A percentile compares a stretch with the other conserved stretches of the same genome.
phyloP scores from a whole-genome alignment of 2,329 filamentous ascomycete genomes.

The Trichoderma koningiopsis region DNA sequence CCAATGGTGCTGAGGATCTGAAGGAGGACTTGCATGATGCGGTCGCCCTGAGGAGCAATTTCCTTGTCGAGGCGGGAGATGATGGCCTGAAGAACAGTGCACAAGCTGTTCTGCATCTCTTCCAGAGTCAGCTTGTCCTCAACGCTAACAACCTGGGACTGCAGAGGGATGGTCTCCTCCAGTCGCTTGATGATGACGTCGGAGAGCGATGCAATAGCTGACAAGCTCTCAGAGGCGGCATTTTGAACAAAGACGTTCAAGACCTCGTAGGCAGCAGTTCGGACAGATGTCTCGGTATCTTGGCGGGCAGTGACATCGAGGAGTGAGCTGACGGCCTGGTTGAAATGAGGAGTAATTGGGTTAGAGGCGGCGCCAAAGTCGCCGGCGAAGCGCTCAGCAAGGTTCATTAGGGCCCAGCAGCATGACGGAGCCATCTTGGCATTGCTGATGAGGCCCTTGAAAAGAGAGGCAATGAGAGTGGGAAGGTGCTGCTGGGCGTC shows the following conservation, averaged over 20 bases:
- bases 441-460: constrained; percentile 84
- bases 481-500: constrained; percentile 82
- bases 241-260: constrained; percentile 93
- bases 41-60: constrained; percentile 84
- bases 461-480: constrained; percentile 82
- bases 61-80: constrained; percentile 89
- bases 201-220: constrained; percentile 77
- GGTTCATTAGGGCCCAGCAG: constrained; percentile 98
- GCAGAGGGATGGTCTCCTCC: constrained; percentile 85
- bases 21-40: constrained; percentile 88
- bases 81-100: constrained; percentile 88
- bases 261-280: constrained; percentile 96
- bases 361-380: constrained; percentile 78
- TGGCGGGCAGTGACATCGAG: constrained; percentile 80
- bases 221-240: constrained; percentile 81
- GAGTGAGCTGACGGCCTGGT: constrained; percentile 84
- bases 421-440: constrained; percentile 97
- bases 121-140: constrained; percentile 95
- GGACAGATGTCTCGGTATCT: constrained; percentile 83
- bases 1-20: constrained; percentile 77
- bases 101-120: constrained; percentile 96
- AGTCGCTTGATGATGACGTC: constrained; percentile 88
- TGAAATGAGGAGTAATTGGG: constrained; percentile 87
- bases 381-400: constrained; percentile 92
- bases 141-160: constrained; percentile 91